phyloP scores from a whole-genome alignment of 2,329 filamentous ascomycete genomes.

The Beauveria scarabaeidicola region DNA sequence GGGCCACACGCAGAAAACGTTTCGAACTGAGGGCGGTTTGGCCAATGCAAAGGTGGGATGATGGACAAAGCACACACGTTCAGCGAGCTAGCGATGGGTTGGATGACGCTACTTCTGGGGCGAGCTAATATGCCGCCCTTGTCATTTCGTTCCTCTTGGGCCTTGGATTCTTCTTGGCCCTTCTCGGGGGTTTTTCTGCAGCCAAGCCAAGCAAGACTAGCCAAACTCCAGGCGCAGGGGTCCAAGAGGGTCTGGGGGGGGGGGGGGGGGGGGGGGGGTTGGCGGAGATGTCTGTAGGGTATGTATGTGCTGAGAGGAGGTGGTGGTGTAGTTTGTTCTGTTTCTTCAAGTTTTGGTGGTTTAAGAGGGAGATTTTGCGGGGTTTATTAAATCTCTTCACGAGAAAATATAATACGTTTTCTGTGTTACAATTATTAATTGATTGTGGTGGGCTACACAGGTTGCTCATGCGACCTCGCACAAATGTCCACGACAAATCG shows the following conservation, averaged over 20 bases:
- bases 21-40: constrained; percentile 2
- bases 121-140: constrained; percentile 1
- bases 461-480: too few species aligned
- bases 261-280: too few species aligned
- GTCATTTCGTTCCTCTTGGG: background rate
- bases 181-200: background rate
- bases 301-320: background rate
- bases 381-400: background rate
- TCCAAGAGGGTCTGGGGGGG: background rate
- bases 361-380: background rate
- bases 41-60: constrained; percentile 6
- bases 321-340: background rate
- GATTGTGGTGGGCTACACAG: too few species aligned
- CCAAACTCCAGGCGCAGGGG: background rate
- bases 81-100: background rate
- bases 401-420: too few species aligned
- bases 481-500: too few species aligned
- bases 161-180: background rate
- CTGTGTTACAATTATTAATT: too few species aligned
- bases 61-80: background rate
- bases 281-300: constrained; percentile 1
- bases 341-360: too few species aligned
- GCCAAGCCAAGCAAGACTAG: background rate
- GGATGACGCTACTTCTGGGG: constrained; percentile 7
- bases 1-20: background rate